These are phyloP conservation scores for Cladobotryum protrusum DNA, from an alignment of 2,329 filamentous ascomycete species.

Conservation along the genomic window DNA sequence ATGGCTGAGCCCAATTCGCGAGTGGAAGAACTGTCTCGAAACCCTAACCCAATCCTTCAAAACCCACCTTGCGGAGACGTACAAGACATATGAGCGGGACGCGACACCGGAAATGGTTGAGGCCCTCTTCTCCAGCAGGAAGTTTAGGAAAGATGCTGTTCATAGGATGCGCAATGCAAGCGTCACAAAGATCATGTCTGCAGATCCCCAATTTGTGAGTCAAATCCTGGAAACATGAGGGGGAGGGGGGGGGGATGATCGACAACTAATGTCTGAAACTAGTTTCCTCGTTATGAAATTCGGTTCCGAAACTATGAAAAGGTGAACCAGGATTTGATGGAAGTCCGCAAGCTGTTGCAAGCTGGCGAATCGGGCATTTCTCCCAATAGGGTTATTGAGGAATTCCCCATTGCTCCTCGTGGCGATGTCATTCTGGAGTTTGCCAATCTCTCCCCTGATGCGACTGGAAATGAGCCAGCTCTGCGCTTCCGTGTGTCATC, in stretches of 20 bases:
- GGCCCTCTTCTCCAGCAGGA: slow-evolving; percentile 35
- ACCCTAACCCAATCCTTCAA: slow-evolving; percentile 35
- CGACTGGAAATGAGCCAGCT: slow-evolving; percentile 29
- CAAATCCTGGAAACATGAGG: background rate
- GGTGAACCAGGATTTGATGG: slow-evolving; percentile 35
- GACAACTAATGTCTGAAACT: background rate
- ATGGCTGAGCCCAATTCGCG: slow-evolving; percentile 35
- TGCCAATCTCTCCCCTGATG: slow-evolving; percentile 33
- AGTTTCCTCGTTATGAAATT: slow-evolving; percentile 41
- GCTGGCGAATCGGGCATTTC: slow-evolving; percentile 35
- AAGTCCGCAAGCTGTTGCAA: slow-evolving; percentile 35
- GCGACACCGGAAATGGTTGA: slow-evolving; percentile 38
- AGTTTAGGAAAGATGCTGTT: slow-evolving; percentile 37
- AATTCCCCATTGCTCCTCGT: slow-evolving; percentile 36
- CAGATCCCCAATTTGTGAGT: slow-evolving; percentile 38
- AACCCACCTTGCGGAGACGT: slow-evolving; percentile 37
- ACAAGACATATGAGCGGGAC: slow-evolving; percentile 39
- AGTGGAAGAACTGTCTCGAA: slow-evolving; percentile 40
- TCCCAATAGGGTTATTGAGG: slow-evolving; percentile 32
- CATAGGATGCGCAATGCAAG: slow-evolving; percentile 41
- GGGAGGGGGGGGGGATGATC: background rate
- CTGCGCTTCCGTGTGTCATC: slow-evolving; percentile 47
- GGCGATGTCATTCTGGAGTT: slow-evolving; percentile 50
- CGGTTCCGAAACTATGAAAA: slow-evolving; percentile 43
- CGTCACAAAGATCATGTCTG: slow-evolving; percentile 36